phyloP scores from a whole-genome alignment of 768 basidiomycete genomes.

The Nevesoporus exiguus region DNA sequence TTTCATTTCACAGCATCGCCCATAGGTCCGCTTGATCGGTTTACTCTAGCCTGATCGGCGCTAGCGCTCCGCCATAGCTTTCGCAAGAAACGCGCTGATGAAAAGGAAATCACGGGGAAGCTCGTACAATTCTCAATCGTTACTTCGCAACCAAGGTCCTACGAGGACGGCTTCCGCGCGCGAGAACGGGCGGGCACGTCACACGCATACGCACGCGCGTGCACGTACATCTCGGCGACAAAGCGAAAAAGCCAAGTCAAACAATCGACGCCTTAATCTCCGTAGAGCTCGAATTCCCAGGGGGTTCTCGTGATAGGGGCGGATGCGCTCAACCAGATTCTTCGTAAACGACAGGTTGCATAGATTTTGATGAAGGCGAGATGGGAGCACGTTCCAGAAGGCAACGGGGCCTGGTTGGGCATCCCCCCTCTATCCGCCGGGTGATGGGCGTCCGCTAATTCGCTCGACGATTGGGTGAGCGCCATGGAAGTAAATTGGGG shows the following conservation, averaged over 20 bases:
- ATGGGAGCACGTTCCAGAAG: slow-evolving; percentile 59
- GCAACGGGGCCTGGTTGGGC: slow-evolving; percentile 31
- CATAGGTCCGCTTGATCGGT: slow-evolving; percentile 15
- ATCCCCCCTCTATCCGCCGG: slow-evolving; percentile 20
- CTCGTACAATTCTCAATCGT: slow-evolving; percentile 19
- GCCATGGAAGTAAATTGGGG: slow-evolving; percentile 56
- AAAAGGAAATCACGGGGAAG: slow-evolving; percentile 14
- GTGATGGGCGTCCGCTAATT: slow-evolving; percentile 18
- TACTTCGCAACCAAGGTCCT: slow-evolving; percentile 16
- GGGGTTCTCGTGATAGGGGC: slow-evolving; percentile 52
- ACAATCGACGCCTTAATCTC: slow-evolving; percentile 27
- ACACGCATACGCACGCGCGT: slow-evolving; percentile 14
- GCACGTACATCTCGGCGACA: slow-evolving; percentile 19
- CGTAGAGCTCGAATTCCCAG: slow-evolving; percentile 77
- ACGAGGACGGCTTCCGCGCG: slow-evolving; percentile 17
- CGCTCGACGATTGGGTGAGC: slow-evolving; percentile 25
- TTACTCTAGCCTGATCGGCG: slow-evolving; percentile 21
- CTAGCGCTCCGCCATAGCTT: slow-evolving; percentile 14
- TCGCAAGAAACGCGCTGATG: not conserved
- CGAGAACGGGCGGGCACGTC: not conserved
- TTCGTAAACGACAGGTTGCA: slow-evolving; percentile 70
- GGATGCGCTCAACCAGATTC: slow-evolving; percentile 71
- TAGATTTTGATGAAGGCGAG: slow-evolving; percentile 73
- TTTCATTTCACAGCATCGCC: slow-evolving; percentile 17
- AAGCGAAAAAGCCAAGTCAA: slow-evolving; percentile 8